Evolutionary conservation across 148 eudicot genomes (phyloP).

Genomic region (Rhododendron henanense): DNA sequence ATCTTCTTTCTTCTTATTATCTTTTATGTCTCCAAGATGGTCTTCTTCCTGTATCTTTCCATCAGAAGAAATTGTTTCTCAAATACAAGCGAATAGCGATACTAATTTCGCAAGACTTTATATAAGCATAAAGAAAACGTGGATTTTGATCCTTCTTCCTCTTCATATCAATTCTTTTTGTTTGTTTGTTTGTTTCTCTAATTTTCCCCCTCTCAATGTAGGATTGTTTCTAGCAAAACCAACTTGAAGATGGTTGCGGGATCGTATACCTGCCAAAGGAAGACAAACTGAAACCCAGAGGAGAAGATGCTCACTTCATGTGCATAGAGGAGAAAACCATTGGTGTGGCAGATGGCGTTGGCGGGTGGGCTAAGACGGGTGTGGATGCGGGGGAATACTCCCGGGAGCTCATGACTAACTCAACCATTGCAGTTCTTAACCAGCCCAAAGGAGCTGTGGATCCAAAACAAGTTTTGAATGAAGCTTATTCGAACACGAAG

Average conservation of each 20-base stretch:
- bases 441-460: background rate
- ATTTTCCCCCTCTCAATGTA: background rate
- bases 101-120: too few relatives aligned
- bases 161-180: too few relatives aligned
- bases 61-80: background rate
- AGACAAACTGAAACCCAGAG: background rate
- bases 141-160: too few relatives aligned
- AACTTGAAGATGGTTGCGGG: background rate
- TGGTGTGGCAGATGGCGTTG: constrained; percentile 11
- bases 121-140: too few relatives aligned
- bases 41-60: too few relatives aligned
- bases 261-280: background rate
- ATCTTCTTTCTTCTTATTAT: too few relatives aligned
- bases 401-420: background rate
- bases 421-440: background rate
- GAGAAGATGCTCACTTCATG: constrained; percentile 9
- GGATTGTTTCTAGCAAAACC: too few relatives aligned
- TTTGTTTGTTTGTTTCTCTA: background rate
- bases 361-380: constrained; percentile 6
- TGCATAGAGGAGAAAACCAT: background rate
- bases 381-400: constrained; percentile 8
- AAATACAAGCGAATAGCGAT: too few relatives aligned
- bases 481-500: background rate
- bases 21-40: too few relatives aligned
- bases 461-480: background rate